Evolutionary conservation across 345 rosid genomes (phyloP), one percentile per base, ranked within the genome.

Genomic region (Citrus medica): DNA sequence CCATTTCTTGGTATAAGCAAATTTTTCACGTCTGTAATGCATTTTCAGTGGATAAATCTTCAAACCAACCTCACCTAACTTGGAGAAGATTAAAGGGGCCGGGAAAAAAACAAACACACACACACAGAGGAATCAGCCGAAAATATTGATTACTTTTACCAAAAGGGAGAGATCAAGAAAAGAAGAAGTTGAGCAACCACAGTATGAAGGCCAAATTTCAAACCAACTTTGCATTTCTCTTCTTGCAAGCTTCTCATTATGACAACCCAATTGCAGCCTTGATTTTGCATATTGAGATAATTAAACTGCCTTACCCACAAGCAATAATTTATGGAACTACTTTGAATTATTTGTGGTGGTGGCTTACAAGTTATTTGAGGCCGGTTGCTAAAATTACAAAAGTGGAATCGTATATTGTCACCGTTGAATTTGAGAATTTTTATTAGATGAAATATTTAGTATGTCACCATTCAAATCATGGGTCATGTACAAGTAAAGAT

Each of bases 61-160:
- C 89, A 59, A 76, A 81, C 89, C 87, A 74, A 82, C 83, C 84
- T 74, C 19, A 84, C 85, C 87, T 69, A 84, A 80, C 77, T n/a
- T 4, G 17, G 21, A 46, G 46, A 22, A 76, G 32, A 6, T 28
- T 22, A 30, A 53, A 16, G 19, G 9, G 7, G n/a, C n/a, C n/a
- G n/a, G 0, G 35, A 0, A 70, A 4, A 72, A n/a, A 9, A 38
- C 10, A 38, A 8, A 38, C 42, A 38, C 42, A 38, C 42, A 8
- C 42, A 9, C 46, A 17, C 13, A 33, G 62, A 16, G 67, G 48
- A 30, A 59, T 6, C 5, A 13, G 60, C 32, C 37, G 12, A 40
- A 40, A 24, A 35, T 12, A 24, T 62, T 21, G 68, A 9, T 19
- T 28, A 19, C 68, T 38, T 59, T 24, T 16, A 60, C 38, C 53